Conservation (phyloP, 106 monocot species). For the Dioscorea alata region DNA sequence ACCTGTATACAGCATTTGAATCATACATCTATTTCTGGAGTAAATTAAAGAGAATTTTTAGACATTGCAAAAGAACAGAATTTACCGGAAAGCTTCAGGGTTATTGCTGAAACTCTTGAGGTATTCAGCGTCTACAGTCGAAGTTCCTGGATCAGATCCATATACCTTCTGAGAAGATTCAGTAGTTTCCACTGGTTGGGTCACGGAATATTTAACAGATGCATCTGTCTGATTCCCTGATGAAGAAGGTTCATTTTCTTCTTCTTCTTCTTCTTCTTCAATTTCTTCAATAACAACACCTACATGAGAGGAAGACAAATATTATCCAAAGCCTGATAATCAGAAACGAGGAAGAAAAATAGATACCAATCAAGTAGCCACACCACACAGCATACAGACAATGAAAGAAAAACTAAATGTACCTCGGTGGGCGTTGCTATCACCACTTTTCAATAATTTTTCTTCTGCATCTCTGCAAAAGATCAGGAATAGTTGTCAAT, state of each 20-base stretch:
- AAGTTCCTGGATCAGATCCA: slow-evolving; percentile 6
- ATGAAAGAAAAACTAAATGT: background rate
- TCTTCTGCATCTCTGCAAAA: slow-evolving; percentile 65
- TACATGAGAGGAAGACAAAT: slow-evolving; percentile 8
- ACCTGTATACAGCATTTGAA: too few species aligned
- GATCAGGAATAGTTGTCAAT: too few species aligned
- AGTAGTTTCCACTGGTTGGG: slow-evolving; percentile 27
- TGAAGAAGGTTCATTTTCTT: slow-evolving; percentile 22
- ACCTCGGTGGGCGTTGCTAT: slow-evolving; percentile 20
- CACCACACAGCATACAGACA: too few species aligned
- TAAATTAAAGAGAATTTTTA: too few species aligned
- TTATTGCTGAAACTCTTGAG: slow-evolving; percentile 43
- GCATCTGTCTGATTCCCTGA: slow-evolving; percentile 19
- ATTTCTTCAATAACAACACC: slow-evolving; percentile 89
- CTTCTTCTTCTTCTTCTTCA: slow-evolving; percentile 20
- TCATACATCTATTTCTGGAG: too few species aligned
- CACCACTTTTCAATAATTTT: slow-evolving; percentile 31
- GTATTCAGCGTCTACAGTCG: slow-evolving; percentile 17
- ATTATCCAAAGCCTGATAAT: background rate
- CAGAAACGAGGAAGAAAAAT: too few species aligned
- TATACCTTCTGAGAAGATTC: slow-evolving; percentile 16
- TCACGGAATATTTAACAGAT: slow-evolving; percentile 24
- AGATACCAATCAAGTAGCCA: too few species aligned
- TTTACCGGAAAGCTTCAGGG: slow-evolving; percentile 54
- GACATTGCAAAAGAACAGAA: background rate